Evolutionary conservation across 768 basidiomycete species (phyloP), one percentile per base, ranked within the genome.

Genomic region (Pleurotus pulmonarius): DNA sequence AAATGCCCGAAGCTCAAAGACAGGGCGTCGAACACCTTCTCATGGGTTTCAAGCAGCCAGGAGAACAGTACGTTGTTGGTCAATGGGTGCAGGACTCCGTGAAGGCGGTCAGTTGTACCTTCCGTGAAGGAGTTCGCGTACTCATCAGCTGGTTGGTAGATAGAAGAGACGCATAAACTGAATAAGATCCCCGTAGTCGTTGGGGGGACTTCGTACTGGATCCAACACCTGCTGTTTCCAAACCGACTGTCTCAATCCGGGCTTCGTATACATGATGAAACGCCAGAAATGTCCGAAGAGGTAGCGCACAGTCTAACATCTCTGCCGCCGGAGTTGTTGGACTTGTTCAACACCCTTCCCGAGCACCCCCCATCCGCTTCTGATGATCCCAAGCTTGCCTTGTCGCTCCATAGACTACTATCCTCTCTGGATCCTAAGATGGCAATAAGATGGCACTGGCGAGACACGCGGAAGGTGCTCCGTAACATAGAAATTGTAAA

Each of bases 141-240:
- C 46, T 61, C 7, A 62, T 54, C 49, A 26, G 20, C 45, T 38
- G 9, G 25, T 44, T 44, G 39, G 20, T 66, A 94, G 93, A 92
- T 95, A 44, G 79, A 86, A 49, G 85, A 90, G 56, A 86, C 88
- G 7, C 84, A 92, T 63, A 59, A 62, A 39, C 74, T 79, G 57
- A 69, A 79, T 3, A 73, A 87, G 57, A 69, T 98, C 5, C 96
- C 97, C 0, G 90, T 99, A 56, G 76, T 96, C 5, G 94, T 96
- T 46, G 97, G 97, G 2, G 97, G 97, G 4, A 98, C 97, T 2
- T 85, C 92, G 3, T 99, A 99, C 67, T 99, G 95, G 88, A 90
- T 96, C 22, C 96, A 99, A 64, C 92, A 99, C 67, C 83, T 97
- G 39, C 75, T 98, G 11, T 98, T 98, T 65, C 91, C 94, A 0